Base-by-base conservation (phyloP, 2,329 filamentous ascomycete genomes). In the Alternaria panax region DNA sequence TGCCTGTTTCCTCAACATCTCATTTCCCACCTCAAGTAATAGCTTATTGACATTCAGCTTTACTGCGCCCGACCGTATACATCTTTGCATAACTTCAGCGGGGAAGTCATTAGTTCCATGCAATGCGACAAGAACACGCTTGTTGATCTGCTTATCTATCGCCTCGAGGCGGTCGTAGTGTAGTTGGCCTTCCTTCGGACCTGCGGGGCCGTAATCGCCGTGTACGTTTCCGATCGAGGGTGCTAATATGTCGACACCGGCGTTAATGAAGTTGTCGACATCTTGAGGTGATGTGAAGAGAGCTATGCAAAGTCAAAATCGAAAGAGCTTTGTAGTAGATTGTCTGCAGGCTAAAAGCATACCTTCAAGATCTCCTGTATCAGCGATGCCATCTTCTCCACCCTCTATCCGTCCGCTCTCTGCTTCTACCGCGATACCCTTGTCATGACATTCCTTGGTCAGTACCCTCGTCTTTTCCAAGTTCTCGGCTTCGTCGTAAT, bases 151-250 rank as follows among this genome's bases (percentile, higher is more conserved):
- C 60, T 69, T 68, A 52, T 70, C 55, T 27, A 77, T 75, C 1
- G 64, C 56, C 22, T 71, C 69, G 14, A 77, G 67, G 12, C 71
- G 69, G 32, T 72, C 71, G 48, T 71, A 75, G 47, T 75, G 72
- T 2, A 79, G 60, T 53, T 75, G 71, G 3, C 72, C 70, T 27
- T 70, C 66, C 34, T 67, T 67, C 0, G 76, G 76, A 0, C 89
- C 89, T 2, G 84, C 73, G 0, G 87, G 84, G 0, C 89, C 89
- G 75, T 92, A 92, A 69, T 88, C 85, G 45, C 90, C 90, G 77
- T 92, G 90, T 30, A 92, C 85, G 68, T 92, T 92, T 7, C 90
- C 90, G 75, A 92, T 90, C 0, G 88, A 89, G 0, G 90, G 90
- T 0, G 90, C 90, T 30, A 92, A 79, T 77, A 89, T 89, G 68